These are phyloP conservation scores for Quercus ilex DNA, from an alignment of 306 rosid genomes.

Conservation along the genomic window DNA sequence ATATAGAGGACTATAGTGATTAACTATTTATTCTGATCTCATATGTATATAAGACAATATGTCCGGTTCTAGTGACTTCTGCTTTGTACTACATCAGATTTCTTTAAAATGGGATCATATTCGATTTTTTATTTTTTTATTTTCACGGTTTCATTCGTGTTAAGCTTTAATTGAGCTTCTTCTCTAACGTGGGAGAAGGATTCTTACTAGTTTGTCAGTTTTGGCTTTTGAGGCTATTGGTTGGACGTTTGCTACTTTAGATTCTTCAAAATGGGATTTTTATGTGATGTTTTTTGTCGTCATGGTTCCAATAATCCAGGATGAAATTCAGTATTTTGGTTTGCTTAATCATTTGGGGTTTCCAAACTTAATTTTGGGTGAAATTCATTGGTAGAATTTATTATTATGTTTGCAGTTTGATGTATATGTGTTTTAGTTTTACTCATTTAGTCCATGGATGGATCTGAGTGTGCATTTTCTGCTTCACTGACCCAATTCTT, in stretches of 20 bases:
- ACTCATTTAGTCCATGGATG: not conserved
- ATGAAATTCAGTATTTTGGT: not conserved
- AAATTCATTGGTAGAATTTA: not conserved
- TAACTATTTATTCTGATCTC: conserved; percentile 9
- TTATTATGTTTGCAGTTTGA: not conserved
- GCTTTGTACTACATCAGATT: conserved; percentile 8
- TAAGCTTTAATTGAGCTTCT: not conserved
- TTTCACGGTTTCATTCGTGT: not conserved
- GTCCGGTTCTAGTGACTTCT: conserved; percentile 2
- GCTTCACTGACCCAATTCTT: not conserved
- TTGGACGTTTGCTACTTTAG: not conserved
- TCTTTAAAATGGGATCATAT: conserved; percentile 1
- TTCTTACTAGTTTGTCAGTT: not conserved
- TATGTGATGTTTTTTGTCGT: conserved; percentile 9
- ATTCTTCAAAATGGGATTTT: not conserved
- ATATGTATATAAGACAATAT: not conserved
- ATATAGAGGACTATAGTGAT: not conserved
- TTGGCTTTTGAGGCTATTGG: not conserved
- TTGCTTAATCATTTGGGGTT: not conserved
- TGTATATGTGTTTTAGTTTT: not conserved
- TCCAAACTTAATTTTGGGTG: not conserved
- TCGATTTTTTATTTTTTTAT: not conserved
- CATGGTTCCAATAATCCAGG: conserved; percentile 9
- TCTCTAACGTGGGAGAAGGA: not conserved
- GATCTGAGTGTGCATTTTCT: not conserved